Percentiles rank a stretch among this genome's conserved stretches.
phyloP scores from a whole-genome alignment of 1,284 basidiomycete species.

The Melampsora larici-populina region DNA sequence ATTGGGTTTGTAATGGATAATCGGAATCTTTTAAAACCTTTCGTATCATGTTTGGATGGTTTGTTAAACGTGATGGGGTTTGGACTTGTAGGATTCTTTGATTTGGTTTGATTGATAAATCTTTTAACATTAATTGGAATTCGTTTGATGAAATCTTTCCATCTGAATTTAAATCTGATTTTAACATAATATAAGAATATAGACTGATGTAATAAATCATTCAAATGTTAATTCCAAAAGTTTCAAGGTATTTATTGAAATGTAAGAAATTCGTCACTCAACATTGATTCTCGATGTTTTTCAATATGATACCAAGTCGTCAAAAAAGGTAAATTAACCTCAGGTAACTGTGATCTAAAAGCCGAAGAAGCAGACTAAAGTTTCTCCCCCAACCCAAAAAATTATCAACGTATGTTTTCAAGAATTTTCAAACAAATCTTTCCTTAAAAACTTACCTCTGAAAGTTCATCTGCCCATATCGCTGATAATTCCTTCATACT shows the following conservation, averaged over 20 bases:
- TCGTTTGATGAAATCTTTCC: not conserved
- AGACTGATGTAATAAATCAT: constrained; percentile 1
- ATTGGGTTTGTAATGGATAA: not conserved
- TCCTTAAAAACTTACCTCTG: constrained; percentile 13
- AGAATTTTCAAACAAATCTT: not conserved
- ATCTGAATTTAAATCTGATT: constrained; percentile 27
- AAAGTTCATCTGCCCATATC: constrained; percentile 29
- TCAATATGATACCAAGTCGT: constrained; percentile 44
- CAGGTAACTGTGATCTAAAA: not conserved
- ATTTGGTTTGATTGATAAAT: not conserved
- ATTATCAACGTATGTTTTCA: not conserved
- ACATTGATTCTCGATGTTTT: constrained; percentile 40
- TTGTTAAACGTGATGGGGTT: not conserved
- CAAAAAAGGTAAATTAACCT: constrained; percentile 33
- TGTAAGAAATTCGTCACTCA: not conserved
- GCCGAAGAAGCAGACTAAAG: constrained; percentile 30
- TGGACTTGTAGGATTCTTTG: not conserved
- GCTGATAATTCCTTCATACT: constrained; percentile 18
- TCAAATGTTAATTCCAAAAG: not conserved
- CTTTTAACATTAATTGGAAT: not conserved
- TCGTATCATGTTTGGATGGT: not conserved
- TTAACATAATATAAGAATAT: constrained; percentile 30
- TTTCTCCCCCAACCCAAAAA: not conserved
- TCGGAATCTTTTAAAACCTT: not conserved
- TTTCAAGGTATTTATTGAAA: too few species aligned